Evolutionary conservation across 1,284 basidiomycete species (phyloP).

Genomic region (Moniliophthora roreri): DNA sequence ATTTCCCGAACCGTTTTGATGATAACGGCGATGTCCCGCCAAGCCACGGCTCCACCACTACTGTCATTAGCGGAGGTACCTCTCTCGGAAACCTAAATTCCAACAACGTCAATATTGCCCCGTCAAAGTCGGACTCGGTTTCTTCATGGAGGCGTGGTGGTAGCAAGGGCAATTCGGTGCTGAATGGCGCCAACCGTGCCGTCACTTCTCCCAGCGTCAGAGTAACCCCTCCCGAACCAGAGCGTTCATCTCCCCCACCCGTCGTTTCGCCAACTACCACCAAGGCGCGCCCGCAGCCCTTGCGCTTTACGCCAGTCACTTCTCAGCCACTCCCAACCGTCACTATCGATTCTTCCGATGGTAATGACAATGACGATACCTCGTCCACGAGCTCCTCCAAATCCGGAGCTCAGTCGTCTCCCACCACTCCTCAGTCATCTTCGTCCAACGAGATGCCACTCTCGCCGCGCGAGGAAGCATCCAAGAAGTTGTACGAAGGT

Average conservation of each 20-base stretch:
- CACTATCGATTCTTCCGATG: constrained; percentile 52
- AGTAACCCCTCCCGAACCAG: constrained; percentile 66
- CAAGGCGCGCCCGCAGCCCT: constrained; percentile 58
- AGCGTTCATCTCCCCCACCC: constrained; percentile 53
- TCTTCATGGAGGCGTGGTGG: constrained; percentile 75
- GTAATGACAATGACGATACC: constrained; percentile 55
- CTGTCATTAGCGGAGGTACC: constrained; percentile 70
- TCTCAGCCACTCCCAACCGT: constrained; percentile 59
- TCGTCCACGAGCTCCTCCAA: constrained; percentile 53
- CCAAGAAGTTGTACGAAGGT: constrained; percentile 82
- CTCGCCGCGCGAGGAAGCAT: constrained; percentile 76
- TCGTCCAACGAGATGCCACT: constrained; percentile 62
- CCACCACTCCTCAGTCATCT: constrained; percentile 72
- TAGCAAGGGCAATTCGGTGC: constrained; percentile 61
- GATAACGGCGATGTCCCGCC: constrained; percentile 46
- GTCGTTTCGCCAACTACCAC: constrained; percentile 25
- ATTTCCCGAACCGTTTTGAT: constrained; percentile 32
- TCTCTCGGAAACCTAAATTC: constrained; percentile 55
- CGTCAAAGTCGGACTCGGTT: constrained; percentile 75
- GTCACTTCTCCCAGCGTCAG: constrained; percentile 64
- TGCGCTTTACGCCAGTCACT: constrained; percentile 57
- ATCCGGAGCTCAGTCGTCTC: constrained; percentile 57
- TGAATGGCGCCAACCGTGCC: constrained; percentile 61
- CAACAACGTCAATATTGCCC: constrained; percentile 33
- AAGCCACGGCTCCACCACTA: constrained; percentile 64